These are phyloP conservation scores for Triadica sebifera DNA, from an alignment of 345 rosid species.

Conservation along the genomic window DNA sequence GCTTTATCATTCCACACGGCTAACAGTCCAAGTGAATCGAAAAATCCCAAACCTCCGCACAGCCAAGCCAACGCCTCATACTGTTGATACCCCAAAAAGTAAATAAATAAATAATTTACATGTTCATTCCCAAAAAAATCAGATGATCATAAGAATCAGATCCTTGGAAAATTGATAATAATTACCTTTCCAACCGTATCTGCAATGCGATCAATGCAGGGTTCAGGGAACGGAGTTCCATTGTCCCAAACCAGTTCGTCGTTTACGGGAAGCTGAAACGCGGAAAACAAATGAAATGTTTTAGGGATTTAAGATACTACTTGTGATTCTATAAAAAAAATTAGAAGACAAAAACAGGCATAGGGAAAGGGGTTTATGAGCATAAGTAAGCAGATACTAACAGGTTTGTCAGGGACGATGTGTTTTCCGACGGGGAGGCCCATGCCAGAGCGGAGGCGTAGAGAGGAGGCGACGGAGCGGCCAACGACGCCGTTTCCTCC, in stretches of 20 bases:
- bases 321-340: not conserved
- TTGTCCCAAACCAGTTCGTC: constrained; percentile 97
- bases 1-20: constrained; percentile 95
- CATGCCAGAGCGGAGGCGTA: constrained; percentile 89
- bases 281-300: not conserved
- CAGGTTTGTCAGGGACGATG: constrained; percentile 93
- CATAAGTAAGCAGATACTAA: constrained; percentile 29
- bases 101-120: not conserved
- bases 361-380: not conserved
- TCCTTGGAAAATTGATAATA: not conserved
- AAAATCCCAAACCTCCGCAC: constrained; percentile 87
- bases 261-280: constrained; percentile 63
- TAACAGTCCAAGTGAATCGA: constrained; percentile 61
- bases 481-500: constrained; percentile 79
- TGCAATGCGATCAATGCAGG: constrained; percentile 95
- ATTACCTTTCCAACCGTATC: constrained; percentile 91
- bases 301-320: constrained; percentile 3
- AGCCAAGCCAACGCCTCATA: constrained; percentile 98
- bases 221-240: constrained; percentile 88
- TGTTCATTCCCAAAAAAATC: not conserved
- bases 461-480: constrained; percentile 71
- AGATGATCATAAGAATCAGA: not conserved
- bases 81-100: constrained; percentile 31
- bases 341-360: not conserved
- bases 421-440: constrained; percentile 96